These are phyloP conservation scores for Candida tropicalis DNA, from an alignment of 1,139 yeast species.

Conservation along the genomic window DNA sequence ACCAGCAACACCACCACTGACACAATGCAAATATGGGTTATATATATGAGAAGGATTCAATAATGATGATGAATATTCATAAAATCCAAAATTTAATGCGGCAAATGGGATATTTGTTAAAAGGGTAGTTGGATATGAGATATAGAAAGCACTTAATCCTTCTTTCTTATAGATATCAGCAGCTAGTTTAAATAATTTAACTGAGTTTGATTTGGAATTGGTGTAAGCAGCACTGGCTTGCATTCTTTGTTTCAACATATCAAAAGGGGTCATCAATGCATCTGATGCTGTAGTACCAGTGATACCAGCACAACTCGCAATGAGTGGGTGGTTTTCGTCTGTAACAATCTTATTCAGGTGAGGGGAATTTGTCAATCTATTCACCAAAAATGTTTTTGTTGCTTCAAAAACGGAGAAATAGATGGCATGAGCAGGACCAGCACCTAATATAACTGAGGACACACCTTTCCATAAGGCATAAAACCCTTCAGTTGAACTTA, in stretches of 20 bases:
- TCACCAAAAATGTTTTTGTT: slow-evolving; percentile 63
- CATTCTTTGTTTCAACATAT: slow-evolving; percentile 82
- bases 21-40: slow-evolving; percentile 90
- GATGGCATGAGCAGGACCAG: slow-evolving; percentile 99
- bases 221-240: slow-evolving; percentile 31
- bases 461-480: slow-evolving; percentile 93
- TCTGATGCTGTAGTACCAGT: slow-evolving; percentile 92
- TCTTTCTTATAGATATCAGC: slow-evolving; percentile 64
- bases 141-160: slow-evolving; percentile 83
- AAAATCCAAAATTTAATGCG: slow-evolving; percentile 90
- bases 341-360: slow-evolving; percentile 47
- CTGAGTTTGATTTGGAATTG: slow-evolving; percentile 21
- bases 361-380: slow-evolving; percentile 35
- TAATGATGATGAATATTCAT: slow-evolving; percentile 77
- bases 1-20: slow-evolving; percentile 94
- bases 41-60: slow-evolving; percentile 79
- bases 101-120: slow-evolving; percentile 95
- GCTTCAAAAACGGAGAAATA: slow-evolving; percentile 96
- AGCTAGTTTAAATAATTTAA: slow-evolving; percentile 40
- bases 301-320: slow-evolving; percentile 89
- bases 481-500: slow-evolving; percentile 89
- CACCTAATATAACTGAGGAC: slow-evolving; percentile 89
- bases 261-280: slow-evolving; percentile 98
- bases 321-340: slow-evolving; percentile 73
- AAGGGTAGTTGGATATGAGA: slow-evolving; percentile 93